These are phyloP conservation scores for Glycine soja DNA, from an alignment of 306 rosid species.

Conservation along the genomic window DNA sequence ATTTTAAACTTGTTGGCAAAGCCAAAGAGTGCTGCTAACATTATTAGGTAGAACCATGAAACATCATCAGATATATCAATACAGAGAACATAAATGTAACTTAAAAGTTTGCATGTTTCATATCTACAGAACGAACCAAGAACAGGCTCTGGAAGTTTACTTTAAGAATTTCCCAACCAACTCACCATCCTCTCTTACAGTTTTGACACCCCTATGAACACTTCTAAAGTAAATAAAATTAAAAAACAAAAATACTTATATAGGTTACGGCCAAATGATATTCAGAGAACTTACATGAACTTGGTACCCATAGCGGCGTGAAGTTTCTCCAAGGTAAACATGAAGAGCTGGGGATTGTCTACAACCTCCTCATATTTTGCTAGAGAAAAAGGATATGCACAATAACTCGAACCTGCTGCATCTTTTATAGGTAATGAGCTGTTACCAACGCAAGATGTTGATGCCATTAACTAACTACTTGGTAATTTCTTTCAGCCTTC, in stretches of 20 bases:
- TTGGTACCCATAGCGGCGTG: slow-evolving; percentile 78
- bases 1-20: neutral
- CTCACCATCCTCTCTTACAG: neutral
- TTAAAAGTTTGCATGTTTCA: slow-evolving; percentile 8
- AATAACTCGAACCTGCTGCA: slow-evolving; percentile 42
- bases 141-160: slow-evolving; percentile 8
- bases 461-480: slow-evolving; percentile 63
- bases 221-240: neutral
- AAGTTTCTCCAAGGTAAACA: slow-evolving; percentile 75
- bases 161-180: slow-evolving; percentile 24
- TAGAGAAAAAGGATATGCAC: slow-evolving; percentile 65
- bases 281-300: slow-evolving; percentile 69
- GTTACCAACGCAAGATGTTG: slow-evolving; percentile 63
- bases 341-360: slow-evolving; percentile 62
- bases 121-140: slow-evolving; percentile 12
- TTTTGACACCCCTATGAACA: neutral
- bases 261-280: slow-evolving; percentile 9
- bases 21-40: neutral
- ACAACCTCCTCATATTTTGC: slow-evolving; percentile 70
- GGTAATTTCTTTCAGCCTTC: slow-evolving; percentile 37
- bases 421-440: slow-evolving; percentile 60
- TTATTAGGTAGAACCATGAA: neutral
- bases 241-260: neutral
- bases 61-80: slow-evolving; percentile 3
- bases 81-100: neutral